Base-by-base conservation (phyloP, 192 early-diverging fungal species). In the Lobosporangium transversale region DNA sequence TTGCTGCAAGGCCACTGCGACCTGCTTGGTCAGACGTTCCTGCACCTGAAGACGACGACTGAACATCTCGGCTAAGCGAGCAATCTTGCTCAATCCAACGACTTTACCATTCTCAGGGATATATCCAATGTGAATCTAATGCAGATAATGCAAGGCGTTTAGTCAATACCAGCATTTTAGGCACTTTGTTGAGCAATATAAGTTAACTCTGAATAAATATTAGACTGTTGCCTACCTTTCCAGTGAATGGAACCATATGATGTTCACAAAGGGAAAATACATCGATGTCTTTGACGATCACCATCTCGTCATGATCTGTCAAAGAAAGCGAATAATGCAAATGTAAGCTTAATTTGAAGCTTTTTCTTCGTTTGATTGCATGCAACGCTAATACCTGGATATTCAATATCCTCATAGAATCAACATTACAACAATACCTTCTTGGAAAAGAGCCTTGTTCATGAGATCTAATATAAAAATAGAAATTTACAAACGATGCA, bases 1-100 rank as follows among this genome's bases (percentile, higher is more conserved):
- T 65, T 97, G 94, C 79, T 94, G 87, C 48, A 99, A 78, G 21
- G 96, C 89, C 30, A 91, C 84, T 5, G 97, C 96, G 40, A 99
- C 91, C 79, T 99, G 98, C 85, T 98, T 98, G 15, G 98, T 99
- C 51, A 99, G 80, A 14, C 98, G 90, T 70, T 99, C 98, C 85
- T 99, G 98, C 14, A 98, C 92, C 82, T 98, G 97, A 45, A 99
- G 84, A 54, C 98, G 85, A 60, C 96, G 91, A 55, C 91, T 89
- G 79, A 99, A 96, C 95, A 98, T 97, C 82, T 99, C 98, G 12
- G 98, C 96, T 51, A 99, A 93, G n/a, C 98, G 90, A 30, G 98
- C 98, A 65, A 99, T 86, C 80, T 99, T 99, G 81, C 91, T 93
- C 60, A 99, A 80, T n/a, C 98, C 98, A 36, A 99, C 85, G 9